Percentiles rank a stretch among this genome's conserved stretches.
Conservation (phyloP, 2,329 filamentous ascomycete species). For the Neurospora sp. region DNA sequence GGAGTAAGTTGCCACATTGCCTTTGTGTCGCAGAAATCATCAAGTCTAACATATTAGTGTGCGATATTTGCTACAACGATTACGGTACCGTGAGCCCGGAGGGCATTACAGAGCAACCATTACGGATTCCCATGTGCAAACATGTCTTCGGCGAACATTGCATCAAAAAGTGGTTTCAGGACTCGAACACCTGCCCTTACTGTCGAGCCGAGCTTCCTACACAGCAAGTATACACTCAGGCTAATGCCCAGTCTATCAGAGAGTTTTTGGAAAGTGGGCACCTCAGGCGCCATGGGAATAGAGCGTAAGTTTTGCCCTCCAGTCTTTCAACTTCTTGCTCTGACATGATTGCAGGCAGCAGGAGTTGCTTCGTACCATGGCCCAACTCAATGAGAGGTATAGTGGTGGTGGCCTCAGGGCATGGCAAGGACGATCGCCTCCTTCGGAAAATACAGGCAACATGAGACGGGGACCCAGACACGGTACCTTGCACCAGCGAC, state of each 20-base stretch:
- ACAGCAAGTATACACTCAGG: conserved; percentile 23
- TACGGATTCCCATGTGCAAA: conserved; percentile 51
- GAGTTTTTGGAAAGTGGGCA: conserved; percentile 17
- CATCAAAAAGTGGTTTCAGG: conserved; percentile 55
- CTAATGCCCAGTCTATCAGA: conserved; percentile 6
- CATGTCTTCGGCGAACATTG: conserved; percentile 56
- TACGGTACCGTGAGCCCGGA: conserved; percentile 48
- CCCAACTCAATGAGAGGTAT: neutral
- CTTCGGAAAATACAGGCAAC: neutral
- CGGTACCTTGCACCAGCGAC: neutral
- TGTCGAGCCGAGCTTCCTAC: conserved; percentile 52
- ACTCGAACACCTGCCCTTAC: conserved; percentile 53
- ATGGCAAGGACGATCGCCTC: neutral
- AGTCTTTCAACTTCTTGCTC: neutral
- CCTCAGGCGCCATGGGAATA: conserved; percentile 18
- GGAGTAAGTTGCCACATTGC: conserved; percentile 29
- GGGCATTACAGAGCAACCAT: conserved; percentile 43
- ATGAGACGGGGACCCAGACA: conserved; percentile 10
- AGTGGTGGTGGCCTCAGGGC: neutral
- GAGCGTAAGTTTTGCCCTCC: neutral
- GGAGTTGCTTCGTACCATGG: neutral
- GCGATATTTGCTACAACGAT: conserved; percentile 56
- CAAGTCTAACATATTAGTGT: conserved; percentile 30
- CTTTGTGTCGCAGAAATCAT: conserved; percentile 1
- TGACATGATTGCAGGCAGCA: neutral